Evolutionary conservation across 257 asterid genomes (phyloP).

Genomic region (Solanum infundibuliforme): DNA sequence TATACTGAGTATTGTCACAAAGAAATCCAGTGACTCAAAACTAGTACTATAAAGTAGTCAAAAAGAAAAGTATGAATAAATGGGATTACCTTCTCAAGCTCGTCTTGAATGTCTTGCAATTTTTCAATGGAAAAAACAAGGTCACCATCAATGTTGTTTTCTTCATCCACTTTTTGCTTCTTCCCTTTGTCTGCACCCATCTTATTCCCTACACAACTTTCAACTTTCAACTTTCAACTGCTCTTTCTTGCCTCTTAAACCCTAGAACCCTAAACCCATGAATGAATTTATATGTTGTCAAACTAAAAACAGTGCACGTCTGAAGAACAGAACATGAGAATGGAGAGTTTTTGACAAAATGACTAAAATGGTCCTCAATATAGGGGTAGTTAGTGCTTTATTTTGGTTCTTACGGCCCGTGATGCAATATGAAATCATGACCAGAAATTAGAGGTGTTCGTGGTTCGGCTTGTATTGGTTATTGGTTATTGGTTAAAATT

Average conservation of each 20-base stretch:
- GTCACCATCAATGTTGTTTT: conserved; percentile 32
- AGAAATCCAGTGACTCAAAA: no score
- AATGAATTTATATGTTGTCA: neutral
- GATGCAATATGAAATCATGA: neutral
- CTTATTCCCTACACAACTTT: neutral
- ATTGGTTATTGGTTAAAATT: no score
- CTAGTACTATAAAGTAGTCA: neutral
- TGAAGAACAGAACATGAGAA: neutral
- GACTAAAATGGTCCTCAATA: neutral
- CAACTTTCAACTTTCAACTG: no score
- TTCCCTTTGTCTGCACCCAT: conserved; percentile 38
- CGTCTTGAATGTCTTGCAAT: conserved; percentile 63
- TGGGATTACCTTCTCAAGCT: conserved; percentile 43
- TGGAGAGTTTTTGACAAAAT: neutral
- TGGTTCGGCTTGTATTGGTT: no score
- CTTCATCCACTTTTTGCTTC: conserved; percentile 50
- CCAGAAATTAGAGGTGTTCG: no score
- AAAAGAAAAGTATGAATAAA: neutral
- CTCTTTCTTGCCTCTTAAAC: neutral
- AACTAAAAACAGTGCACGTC: neutral
- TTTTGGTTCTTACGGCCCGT: no score
- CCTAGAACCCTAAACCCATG: neutral
- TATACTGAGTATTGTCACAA: neutral
- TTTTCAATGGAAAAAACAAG: conserved; percentile 45
- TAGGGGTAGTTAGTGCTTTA: neutral